These are phyloP conservation scores for Thecaphora frezii DNA, from an alignment of 1,284 basidiomycete species.

Conservation along the genomic window DNA sequence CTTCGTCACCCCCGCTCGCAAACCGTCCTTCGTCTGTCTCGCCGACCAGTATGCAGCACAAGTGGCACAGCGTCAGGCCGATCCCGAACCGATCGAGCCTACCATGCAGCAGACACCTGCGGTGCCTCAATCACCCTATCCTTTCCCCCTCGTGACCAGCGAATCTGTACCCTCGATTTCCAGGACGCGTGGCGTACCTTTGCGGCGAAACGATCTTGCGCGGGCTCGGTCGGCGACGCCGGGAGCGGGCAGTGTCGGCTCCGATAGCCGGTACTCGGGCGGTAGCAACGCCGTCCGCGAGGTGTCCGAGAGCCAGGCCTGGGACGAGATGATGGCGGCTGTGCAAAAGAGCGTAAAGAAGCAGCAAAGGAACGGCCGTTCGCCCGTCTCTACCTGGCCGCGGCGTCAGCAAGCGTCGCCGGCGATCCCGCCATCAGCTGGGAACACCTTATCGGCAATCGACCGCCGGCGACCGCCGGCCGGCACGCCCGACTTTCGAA, in stretches of 20 bases:
- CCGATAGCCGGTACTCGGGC: slow-evolving; percentile 55
- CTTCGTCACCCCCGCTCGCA: slow-evolving; percentile 49
- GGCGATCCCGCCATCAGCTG: no score
- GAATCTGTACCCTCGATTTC: slow-evolving; percentile 17
- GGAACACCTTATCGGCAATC: no score
- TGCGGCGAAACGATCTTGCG: slow-evolving; percentile 39
- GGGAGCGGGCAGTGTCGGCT: slow-evolving; percentile 42
- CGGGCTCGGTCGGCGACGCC: slow-evolving; percentile 37
- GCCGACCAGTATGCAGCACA: slow-evolving; percentile 13
- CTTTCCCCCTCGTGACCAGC: slow-evolving; percentile 31
- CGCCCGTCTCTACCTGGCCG: not conserved
- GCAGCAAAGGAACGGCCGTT: slow-evolving; percentile 13
- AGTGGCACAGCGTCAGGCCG: no score
- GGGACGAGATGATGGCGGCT: slow-evolving; percentile 53
- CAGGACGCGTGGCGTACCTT: slow-evolving; percentile 13
- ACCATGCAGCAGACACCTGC: slow-evolving; percentile 20
- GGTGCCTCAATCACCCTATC: slow-evolving; percentile 50
- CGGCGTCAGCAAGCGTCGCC: not conserved
- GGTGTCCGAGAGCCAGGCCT: slow-evolving; percentile 54
- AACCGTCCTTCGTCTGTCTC: slow-evolving; percentile 32
- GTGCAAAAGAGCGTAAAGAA: slow-evolving; percentile 55
- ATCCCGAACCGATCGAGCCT: slow-evolving; percentile 1
- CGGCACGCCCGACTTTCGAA: not conserved
- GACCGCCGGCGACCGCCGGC: no score
- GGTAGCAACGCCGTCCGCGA: slow-evolving; percentile 55